Conservation (phyloP, 768 basidiomycete genomes). For the Trametes maxima region DNA sequence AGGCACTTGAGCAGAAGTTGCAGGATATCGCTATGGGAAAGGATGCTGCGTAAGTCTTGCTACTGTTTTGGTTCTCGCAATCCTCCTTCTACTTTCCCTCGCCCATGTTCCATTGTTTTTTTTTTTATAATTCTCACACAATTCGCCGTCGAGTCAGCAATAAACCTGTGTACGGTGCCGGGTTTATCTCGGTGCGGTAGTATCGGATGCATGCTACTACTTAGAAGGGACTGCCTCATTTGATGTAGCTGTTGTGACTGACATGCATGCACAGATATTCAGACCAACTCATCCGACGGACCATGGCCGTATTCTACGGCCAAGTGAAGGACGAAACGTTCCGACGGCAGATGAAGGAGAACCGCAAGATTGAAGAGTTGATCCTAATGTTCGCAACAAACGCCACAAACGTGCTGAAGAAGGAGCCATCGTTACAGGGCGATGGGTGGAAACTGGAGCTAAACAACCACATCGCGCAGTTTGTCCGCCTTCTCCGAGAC, state of each 20-base stretch:
- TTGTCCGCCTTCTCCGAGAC: constrained; percentile 85
- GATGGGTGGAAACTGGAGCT: constrained; percentile 94
- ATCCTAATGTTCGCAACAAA: constrained; percentile 95
- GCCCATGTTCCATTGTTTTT: not conserved
- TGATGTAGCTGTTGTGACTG: not conserved
- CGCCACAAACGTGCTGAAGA: constrained; percentile 84
- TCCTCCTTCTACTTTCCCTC: not conserved
- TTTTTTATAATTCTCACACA: no score
- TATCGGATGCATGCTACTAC: not conserved
- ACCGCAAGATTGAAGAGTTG: constrained; percentile 95
- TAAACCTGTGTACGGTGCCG: not conserved
- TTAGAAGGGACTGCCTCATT: not conserved
- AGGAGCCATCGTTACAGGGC: constrained; percentile 79
- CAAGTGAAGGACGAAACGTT: constrained; percentile 86
- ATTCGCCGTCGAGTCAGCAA: no score
- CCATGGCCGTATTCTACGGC: constrained; percentile 91
- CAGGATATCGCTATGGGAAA: constrained; percentile 94
- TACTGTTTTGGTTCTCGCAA: not conserved
- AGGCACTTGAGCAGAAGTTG: constrained; percentile 86
- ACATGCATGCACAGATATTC: constrained; percentile 59
- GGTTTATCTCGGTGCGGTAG: no score
- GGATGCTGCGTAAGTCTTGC: constrained; percentile 73
- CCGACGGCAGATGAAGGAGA: constrained; percentile 91
- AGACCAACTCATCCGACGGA: constrained; percentile 86
- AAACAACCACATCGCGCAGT: constrained; percentile 88